These are phyloP conservation scores for Taphrina wiesneri DNA, from an alignment of 1,139 yeast species.

Conservation along the genomic window DNA sequence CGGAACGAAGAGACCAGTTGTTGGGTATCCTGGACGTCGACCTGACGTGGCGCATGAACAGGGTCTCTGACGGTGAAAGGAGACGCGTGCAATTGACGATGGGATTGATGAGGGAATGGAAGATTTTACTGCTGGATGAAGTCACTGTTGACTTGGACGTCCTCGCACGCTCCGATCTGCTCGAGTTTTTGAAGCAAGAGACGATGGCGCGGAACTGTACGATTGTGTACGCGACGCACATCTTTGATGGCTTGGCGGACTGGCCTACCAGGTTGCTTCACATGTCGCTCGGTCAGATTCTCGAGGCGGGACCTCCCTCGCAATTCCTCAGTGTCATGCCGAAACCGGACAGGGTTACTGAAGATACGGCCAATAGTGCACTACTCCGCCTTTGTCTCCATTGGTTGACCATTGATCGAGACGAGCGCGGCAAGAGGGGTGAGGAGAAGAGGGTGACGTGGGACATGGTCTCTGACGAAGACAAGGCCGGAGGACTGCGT, in stretches of 20 bases:
- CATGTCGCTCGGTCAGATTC: slow-evolving; percentile 64
- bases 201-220: slow-evolving; percentile 67
- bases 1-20: slow-evolving; percentile 74
- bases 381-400: slow-evolving; percentile 47
- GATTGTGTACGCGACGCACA: slow-evolving; percentile 90
- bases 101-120: slow-evolving; percentile 93
- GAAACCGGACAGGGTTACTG: background rate
- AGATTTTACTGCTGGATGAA: slow-evolving; percentile 77
- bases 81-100: slow-evolving; percentile 89
- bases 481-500: slow-evolving; percentile 38
- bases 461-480: slow-evolving; percentile 41
- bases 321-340: slow-evolving; percentile 21
- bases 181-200: slow-evolving; percentile 69
- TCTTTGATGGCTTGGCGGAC: slow-evolving; percentile 84
- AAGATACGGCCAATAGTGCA: slow-evolving; percentile 45
- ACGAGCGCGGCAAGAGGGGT: slow-evolving; percentile 52
- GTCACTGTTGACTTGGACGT: slow-evolving; percentile 96
- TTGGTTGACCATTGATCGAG: slow-evolving; percentile 51
- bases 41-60: slow-evolving; percentile 87
- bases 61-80: slow-evolving; percentile 90
- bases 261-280: slow-evolving; percentile 92
- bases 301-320: slow-evolving; percentile 41
- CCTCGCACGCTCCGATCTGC: slow-evolving; percentile 72
- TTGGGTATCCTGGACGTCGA: slow-evolving; percentile 79
- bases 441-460: slow-evolving; percentile 42